phyloP scores from a whole-genome alignment of 2,329 filamentous ascomycete species.

The Teratosphaeria destructans region DNA sequence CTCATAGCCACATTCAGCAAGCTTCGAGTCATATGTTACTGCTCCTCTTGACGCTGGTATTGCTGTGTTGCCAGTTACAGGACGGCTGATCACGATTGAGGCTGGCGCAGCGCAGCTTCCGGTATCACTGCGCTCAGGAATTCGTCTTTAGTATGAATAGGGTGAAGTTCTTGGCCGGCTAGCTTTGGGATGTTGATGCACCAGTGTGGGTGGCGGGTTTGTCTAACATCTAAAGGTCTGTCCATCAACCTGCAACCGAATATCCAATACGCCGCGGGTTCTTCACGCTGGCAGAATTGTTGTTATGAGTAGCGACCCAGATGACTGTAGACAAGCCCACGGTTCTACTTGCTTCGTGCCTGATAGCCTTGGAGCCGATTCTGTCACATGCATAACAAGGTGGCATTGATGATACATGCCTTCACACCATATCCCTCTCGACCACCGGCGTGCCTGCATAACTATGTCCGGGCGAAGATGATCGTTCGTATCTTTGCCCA shows the following conservation, averaged over 20 bases:
- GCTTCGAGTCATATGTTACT: neutral
- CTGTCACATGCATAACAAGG: neutral
- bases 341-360: neutral
- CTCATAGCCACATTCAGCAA: neutral
- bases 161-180: neutral
- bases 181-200: neutral
- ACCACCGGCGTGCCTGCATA: neutral
- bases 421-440: neutral
- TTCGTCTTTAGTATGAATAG: neutral
- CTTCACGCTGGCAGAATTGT: neutral
- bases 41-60: neutral
- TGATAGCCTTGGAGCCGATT: neutral
- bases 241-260: neutral
- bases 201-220: neutral
- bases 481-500: neutral
- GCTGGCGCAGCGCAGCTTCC: neutral
- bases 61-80: neutral
- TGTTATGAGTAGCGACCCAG: neutral
- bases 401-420: neutral
- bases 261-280: neutral
- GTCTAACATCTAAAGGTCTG: neutral
- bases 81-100: conserved; percentile 1
- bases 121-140: neutral
- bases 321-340: neutral
- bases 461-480: neutral